These are phyloP conservation scores for Schoenoplectus tabernaemontani DNA, from an alignment of 202 grass and related monocot genomes.

Conservation along the genomic window DNA sequence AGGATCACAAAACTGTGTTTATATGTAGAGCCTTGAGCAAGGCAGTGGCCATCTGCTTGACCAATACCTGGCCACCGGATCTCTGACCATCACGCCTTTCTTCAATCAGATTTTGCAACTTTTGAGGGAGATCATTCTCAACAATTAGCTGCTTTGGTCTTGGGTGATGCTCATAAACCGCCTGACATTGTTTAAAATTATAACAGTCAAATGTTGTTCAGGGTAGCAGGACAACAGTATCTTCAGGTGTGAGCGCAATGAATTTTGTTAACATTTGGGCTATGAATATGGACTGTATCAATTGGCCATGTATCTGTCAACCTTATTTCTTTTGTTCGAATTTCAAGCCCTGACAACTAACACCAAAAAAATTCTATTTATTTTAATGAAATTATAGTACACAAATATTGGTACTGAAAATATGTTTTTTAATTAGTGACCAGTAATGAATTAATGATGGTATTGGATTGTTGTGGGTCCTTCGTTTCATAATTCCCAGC, in stretches of 20 bases:
- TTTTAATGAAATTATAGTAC: not conserved
- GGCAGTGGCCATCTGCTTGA: constrained; percentile 99
- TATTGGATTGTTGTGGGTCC: not conserved
- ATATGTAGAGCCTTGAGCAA: constrained; percentile 87
- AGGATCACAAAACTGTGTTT: constrained; percentile 79
- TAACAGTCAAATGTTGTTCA: not conserved
- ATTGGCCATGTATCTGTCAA: not conserved
- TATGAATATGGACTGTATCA: not conserved
- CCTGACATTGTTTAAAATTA: constrained; percentile 35
- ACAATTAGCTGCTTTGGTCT: constrained; percentile 97
- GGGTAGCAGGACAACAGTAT: not conserved
- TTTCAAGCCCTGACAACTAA: not conserved
- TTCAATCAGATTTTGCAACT: constrained; percentile 96
- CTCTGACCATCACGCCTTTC: constrained; percentile 87
- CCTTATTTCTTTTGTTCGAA: not conserved
- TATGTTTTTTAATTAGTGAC: not conserved
- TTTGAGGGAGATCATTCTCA: constrained; percentile 92
- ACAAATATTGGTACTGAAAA: not conserved
- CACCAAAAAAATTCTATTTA: not conserved
- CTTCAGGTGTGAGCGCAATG: not conserved
- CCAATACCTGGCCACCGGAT: constrained; percentile 74
- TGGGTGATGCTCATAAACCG: constrained; percentile 96
- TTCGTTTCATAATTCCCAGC: not conserved
- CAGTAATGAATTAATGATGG: not conserved
- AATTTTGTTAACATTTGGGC: not conserved